A percentile compares a stretch with the other conserved stretches of the same genome.
phyloP scores from a whole-genome alignment of 805 yeast genomes.

The Pichia californica region DNA sequence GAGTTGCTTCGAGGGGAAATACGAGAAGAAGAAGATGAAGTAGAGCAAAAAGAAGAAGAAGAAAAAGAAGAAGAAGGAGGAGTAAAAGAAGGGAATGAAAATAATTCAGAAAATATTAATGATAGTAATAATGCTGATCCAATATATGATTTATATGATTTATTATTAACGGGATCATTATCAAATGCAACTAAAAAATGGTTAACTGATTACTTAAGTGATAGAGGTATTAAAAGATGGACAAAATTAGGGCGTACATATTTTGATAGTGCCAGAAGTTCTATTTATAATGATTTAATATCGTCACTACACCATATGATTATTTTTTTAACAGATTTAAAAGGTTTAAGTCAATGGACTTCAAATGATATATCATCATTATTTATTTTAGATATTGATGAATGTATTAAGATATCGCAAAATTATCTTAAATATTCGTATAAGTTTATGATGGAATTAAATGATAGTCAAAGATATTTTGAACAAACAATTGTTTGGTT shows the following conservation, averaged over 20 bases:
- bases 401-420: slow-evolving; percentile 17
- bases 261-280: slow-evolving; percentile 44
- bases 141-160: slow-evolving; percentile 37
- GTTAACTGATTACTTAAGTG: slow-evolving; percentile 62
- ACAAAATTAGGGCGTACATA: slow-evolving; percentile 41
- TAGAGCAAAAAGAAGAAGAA: no score
- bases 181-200: slow-evolving; percentile 46
- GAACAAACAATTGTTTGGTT: slow-evolving; percentile 42
- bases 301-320: slow-evolving; percentile 53
- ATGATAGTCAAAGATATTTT: slow-evolving; percentile 41
- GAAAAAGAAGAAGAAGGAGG: not conserved
- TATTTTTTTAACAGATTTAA: slow-evolving; percentile 36
- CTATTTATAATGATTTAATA: slow-evolving; percentile 41
- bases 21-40: slow-evolving; percentile 16
- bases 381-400: slow-evolving; percentile 13
- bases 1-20: slow-evolving; percentile 33
- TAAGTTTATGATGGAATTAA: slow-evolving; percentile 35
- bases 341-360: slow-evolving; percentile 36
- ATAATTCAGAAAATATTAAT: not conserved
- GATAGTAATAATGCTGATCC: slow-evolving; percentile 21
- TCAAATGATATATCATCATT: slow-evolving; percentile 18
- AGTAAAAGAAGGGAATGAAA: not conserved
- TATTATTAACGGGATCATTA: slow-evolving; percentile 49
- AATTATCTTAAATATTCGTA: slow-evolving; percentile 30
- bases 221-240: slow-evolving; percentile 56